Evolutionary conservation across 2,329 filamentous ascomycete genomes (phyloP), one percentile per base, ranked within the genome.

Genomic region (Ophioceras dolichostomum): DNA sequence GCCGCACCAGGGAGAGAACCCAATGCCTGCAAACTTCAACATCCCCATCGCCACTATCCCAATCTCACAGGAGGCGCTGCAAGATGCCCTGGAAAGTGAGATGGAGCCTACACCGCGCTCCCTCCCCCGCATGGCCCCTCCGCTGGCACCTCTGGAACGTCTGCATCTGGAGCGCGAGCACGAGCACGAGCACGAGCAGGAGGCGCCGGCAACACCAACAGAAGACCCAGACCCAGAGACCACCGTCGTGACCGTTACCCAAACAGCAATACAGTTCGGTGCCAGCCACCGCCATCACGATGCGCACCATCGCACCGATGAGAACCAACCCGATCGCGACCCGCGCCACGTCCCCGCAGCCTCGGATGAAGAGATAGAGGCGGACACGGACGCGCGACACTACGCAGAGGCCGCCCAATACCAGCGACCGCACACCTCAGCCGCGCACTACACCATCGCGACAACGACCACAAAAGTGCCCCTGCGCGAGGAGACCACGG

Each of bases 401-500:
- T 18, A 31, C 20, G 16, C 30, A 16, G 30, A 33, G 4, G 17
- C 8, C 10, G 19, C 16, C 22, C 22, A 26, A 36, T 31, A 39
- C 33, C 32, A 43, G 9, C 62, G 62, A 24, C 63, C 64, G 8
- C 66, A 69, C 49, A 68, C 65, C 3, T 61, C 66, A 0, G 56
- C 63, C 0, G 22, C 22, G 22, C 58, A 59, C 4, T 58, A 64
- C 30, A 6, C 66, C 31, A 68, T 62, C 12, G 68, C 60, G 0
- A 70, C 66, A 2, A 71, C 68, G 4, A 71, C 65, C 3, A 71
- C 65, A 4, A 63, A 60, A 2, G 62, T 76, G 12, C 70, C 70
- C 3, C 50, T 74, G 22, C 62, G 62, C 24, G 66, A 67, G 38
- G 66, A 67, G 38, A 61, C 54, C 32, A 48, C 53, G 18, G 57